A percentile compares a stretch with the other conserved stretches of the same genome.
These are phyloP conservation scores for Phytophthora ohioensis DNA, from an alignment of 352 stramenopile genomes.

Conservation along the genomic window DNA sequence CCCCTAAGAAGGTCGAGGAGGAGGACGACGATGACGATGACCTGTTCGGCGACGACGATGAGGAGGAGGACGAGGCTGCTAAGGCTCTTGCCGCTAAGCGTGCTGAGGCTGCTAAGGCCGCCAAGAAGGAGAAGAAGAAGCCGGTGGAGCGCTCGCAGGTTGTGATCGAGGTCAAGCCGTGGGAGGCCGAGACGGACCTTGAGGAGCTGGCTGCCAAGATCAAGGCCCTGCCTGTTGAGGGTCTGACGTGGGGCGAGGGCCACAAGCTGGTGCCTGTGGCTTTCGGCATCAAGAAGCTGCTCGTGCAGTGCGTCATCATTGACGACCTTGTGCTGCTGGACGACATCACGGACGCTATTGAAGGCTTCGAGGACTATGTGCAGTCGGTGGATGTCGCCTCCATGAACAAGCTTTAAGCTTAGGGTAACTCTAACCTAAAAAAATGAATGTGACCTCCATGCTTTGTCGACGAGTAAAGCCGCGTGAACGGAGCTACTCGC, in stretches of 20 bases:
- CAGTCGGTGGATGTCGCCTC: conserved; percentile 88
- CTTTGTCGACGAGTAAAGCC: conserved; percentile 2
- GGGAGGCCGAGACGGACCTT: conserved; percentile 82
- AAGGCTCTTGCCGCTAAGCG: conserved; percentile 63
- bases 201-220: conserved; percentile 79
- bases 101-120: conserved; percentile 58
- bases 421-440: not conserved
- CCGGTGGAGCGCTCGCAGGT: conserved; percentile 69
- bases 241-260: conserved; percentile 80
- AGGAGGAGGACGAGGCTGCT: conserved; percentile 65
- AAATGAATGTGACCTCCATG: conserved; percentile 20
- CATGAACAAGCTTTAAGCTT: conserved; percentile 89
- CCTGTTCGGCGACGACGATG: conserved; percentile 66
- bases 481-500: not conserved
- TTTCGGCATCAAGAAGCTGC: conserved; percentile 90
- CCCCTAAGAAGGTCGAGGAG: conserved; percentile 48
- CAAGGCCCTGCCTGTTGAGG: conserved; percentile 76
- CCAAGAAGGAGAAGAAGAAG: conserved; percentile 79
- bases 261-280: conserved; percentile 88
- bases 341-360: conserved; percentile 86
- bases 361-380: conserved; percentile 85
- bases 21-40: conserved; percentile 60
- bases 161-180: conserved; percentile 76
- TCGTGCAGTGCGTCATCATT: conserved; percentile 86
- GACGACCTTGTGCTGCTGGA: conserved; percentile 83